Base-by-base conservation (phyloP, 2,329 filamentous ascomycete species). In the Harringtonia lauricola region DNA sequence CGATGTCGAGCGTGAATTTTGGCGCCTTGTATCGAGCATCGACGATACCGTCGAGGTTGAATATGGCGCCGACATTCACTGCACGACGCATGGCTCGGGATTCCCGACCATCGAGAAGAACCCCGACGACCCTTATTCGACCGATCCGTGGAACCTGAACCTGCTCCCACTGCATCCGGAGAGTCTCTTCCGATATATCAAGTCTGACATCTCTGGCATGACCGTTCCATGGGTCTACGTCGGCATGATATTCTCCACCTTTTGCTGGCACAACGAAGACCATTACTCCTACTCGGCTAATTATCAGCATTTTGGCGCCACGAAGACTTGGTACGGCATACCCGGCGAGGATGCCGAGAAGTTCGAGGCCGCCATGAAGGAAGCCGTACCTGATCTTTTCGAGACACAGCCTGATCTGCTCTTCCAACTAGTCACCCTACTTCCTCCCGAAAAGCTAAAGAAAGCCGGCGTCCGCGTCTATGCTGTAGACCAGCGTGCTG, bases 201-300 rank as follows among this genome's bases (percentile, higher is more conserved):
- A 96, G 61, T 87, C 90, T 0, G 92, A 98, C 57, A 94, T 98
- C 42, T 96, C 92, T 2, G 92, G 92, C 31, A 98, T 98, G 92
- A 98, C 92, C 0, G 90, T 98, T 8, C 92, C 92, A 1, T 98
- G 92, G 92, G 79, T 98, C 4, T 98, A 98, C 58, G 92, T 98
- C 4, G 92, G 92, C 49, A 98, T 98, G 92, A 94, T 94, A 33
- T 98, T 98, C 60, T 98, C 92, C 0, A 96, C 92, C 0, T 98
- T 98, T 58, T 98, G 92, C 63, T 98, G 92, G 92, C 92, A 98
- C 60, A 95, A 95, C 51, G 92, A 98, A 57, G 92, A 98, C 56
- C 92, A 98, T 58, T 95, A 95, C 59, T 83, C 92, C 2, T 98
- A 96, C 59, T 98, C 92, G 1, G 85, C 92, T 42, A 98, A 98